phyloP scores from a whole-genome alignment of 371 early-diverging fungal species.

The Mucor indicus region DNA sequence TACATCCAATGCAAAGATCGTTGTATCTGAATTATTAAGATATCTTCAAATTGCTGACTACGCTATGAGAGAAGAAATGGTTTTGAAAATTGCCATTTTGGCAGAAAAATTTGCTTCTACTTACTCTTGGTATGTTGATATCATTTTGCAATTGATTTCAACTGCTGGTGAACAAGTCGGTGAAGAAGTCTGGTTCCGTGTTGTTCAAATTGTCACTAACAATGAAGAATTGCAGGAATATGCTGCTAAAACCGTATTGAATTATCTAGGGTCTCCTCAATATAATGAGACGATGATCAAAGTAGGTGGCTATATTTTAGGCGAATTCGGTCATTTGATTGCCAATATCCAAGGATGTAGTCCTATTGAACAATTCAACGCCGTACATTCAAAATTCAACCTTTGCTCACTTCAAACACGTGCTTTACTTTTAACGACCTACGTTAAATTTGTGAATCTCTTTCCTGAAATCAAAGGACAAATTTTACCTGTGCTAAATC shows the following conservation, averaged over 20 bases:
- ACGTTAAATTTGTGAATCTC: conserved; percentile 91
- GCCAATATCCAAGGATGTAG: conserved; percentile 79
- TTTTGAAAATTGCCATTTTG: conserved; percentile 95
- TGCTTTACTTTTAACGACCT: conserved; percentile 85
- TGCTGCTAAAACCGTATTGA: conserved; percentile 82
- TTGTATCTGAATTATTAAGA: conserved; percentile 88
- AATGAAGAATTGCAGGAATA: conserved; percentile 93
- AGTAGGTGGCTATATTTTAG: conserved; percentile 93
- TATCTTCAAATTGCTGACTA: conserved; percentile 88
- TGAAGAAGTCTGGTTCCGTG: conserved; percentile 96
- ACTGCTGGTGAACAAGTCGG: conserved; percentile 94
- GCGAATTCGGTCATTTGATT: conserved; percentile 95
- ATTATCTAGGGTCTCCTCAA: conserved; percentile 75
- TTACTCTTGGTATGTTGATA: conserved; percentile 97
- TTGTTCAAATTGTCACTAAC: conserved; percentile 92
- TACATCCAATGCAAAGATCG: conserved; percentile 76
- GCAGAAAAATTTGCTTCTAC: conserved; percentile 97
- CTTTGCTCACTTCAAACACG: conserved; percentile 78
- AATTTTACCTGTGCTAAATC: conserved; percentile 79
- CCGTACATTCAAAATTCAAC: conserved; percentile 87
- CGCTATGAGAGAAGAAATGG: conserved; percentile 94
- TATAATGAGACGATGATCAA: conserved; percentile 94
- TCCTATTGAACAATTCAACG: conserved; percentile 91
- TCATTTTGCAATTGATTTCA: conserved; percentile 92
- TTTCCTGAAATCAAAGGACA: conserved; percentile 96